Conservation (phyloP, 2,329 filamentous ascomycete species). For the Nemania abortiva region DNA sequence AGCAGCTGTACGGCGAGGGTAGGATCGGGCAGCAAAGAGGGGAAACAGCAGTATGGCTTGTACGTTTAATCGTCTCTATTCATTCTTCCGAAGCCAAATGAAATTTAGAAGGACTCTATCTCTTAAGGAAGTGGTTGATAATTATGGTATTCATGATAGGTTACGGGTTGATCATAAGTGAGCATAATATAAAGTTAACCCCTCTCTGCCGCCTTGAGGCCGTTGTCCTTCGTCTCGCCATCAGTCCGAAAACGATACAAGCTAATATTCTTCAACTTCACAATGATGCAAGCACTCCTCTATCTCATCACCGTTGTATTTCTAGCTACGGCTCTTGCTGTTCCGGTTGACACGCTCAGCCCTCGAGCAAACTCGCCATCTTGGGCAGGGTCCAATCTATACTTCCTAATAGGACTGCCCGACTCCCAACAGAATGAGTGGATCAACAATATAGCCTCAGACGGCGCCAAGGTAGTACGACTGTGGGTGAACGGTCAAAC, state of each 20-base stretch:
- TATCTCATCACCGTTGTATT: neutral
- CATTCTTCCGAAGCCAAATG: too few relatives aligned
- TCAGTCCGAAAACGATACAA: neutral
- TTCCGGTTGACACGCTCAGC: conserved; percentile 1
- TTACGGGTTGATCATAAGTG: too few relatives aligned
- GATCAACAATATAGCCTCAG: conserved; percentile 45
- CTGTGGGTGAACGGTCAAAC: conserved; percentile 48
- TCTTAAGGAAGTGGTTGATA: too few relatives aligned
- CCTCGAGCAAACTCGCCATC: conserved; percentile 38
- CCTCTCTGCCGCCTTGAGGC: neutral
- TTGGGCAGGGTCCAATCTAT: conserved; percentile 49
- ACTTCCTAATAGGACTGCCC: conserved; percentile 50
- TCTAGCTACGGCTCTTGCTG: conserved; percentile 9
- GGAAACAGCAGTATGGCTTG: too few relatives aligned
- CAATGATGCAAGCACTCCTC: conserved; percentile 17
- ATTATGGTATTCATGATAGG: too few relatives aligned
- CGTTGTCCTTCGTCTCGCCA: neutral
- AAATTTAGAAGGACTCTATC: too few relatives aligned
- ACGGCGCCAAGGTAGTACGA: conserved; percentile 49
- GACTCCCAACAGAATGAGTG: conserved; percentile 46
- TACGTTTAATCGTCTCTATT: too few relatives aligned
- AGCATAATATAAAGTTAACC: conserved; percentile 10
- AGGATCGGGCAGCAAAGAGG: too few relatives aligned
- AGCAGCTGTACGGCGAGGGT: too few relatives aligned
- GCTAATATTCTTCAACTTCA: conserved; percentile 2